phyloP scores from a whole-genome alignment of 495 filamentous ascomycete species.

The Patellaria atrata region DNA sequence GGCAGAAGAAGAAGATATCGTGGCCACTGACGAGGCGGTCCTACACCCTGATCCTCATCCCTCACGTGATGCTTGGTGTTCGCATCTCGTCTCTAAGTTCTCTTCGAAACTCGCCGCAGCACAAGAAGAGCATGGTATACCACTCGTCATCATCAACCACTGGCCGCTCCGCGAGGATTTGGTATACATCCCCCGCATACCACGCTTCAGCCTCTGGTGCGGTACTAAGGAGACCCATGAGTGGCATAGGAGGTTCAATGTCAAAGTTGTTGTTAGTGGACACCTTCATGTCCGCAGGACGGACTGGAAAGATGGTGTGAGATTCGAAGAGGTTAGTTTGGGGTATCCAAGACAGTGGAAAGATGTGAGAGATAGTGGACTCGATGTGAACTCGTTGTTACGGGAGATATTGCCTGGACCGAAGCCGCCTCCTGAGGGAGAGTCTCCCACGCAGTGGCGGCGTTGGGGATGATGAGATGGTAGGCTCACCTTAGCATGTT shows the following conservation, averaged over 20 bases:
- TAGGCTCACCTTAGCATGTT: no score
- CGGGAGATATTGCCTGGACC: slow-evolving; percentile 28
- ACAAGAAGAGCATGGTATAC: slow-evolving; percentile 14
- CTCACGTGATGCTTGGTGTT: slow-evolving; percentile 26
- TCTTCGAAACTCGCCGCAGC: slow-evolving; percentile 23
- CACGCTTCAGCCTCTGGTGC: slow-evolving; percentile 27
- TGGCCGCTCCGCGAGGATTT: slow-evolving; percentile 29
- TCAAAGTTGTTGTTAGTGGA: slow-evolving; percentile 28
- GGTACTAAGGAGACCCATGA: slow-evolving; percentile 28
- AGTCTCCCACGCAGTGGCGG: slow-evolving; percentile 1
- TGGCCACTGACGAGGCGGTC: slow-evolving; percentile 26
- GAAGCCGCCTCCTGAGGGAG: slow-evolving; percentile 6
- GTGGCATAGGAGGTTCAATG: slow-evolving; percentile 27
- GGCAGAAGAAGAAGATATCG: slow-evolving; percentile 27
- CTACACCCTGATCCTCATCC: slow-evolving; percentile 25
- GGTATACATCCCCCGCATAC: slow-evolving; percentile 24
- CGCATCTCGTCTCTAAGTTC: slow-evolving; percentile 17
- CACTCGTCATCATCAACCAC: slow-evolving; percentile 25
- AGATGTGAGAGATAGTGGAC: slow-evolving; percentile 22
- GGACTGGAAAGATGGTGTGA: slow-evolving; percentile 26
- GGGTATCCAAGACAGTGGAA: slow-evolving; percentile 30
- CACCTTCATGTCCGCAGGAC: slow-evolving; percentile 28
- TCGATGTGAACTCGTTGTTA: slow-evolving; percentile 26
- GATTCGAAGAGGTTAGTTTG: slow-evolving; percentile 27
- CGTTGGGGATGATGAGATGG: no score